A percentile compares a stretch with the other conserved stretches of the same genome.
phyloP scores from a whole-genome alignment of 768 basidiomycete genomes.

The Lactarius akahatsu region DNA sequence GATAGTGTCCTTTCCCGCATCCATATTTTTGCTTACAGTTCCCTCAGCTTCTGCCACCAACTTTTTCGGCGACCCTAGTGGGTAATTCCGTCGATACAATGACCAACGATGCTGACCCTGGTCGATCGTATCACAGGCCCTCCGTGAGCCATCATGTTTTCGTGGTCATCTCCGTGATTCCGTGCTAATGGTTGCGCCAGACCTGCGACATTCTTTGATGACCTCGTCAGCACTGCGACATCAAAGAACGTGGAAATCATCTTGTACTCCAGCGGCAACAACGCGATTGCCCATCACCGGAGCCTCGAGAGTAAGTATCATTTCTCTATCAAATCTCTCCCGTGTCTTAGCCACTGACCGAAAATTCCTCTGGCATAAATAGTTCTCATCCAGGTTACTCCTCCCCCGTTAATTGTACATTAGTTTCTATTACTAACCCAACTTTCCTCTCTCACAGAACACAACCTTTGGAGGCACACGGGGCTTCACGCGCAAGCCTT shows the following conservation, averaged over 20 bases:
- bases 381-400: constrained; percentile 23
- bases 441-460: constrained; percentile 46
- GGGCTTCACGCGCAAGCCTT: constrained; percentile 67
- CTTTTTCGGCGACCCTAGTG: constrained; percentile 26
- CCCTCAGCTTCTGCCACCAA: constrained; percentile 16
- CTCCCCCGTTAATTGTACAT: not conserved
- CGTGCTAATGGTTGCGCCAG: not conserved
- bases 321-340: not conserved
- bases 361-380: not conserved
- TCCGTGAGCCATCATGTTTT: constrained; percentile 9
- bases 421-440: not conserved
- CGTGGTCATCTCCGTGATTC: no score
- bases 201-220: constrained; percentile 23
- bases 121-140: constrained; percentile 6
- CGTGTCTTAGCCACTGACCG: not conserved
- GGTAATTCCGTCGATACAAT: not conserved
- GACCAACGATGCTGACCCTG: not conserved
- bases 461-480: constrained; percentile 77
- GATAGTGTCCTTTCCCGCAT: not conserved
- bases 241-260: constrained; percentile 18
- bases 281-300: constrained; percentile 24
- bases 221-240: constrained; percentile 12
- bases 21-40: not conserved
- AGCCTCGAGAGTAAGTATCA: constrained; percentile 16
- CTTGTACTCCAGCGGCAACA: constrained; percentile 22